Percentiles rank a stretch among this genome's conserved stretches.
These are phyloP conservation scores for Cymbidium sinense DNA, from an alignment of 106 monocot species.

Conservation along the genomic window DNA sequence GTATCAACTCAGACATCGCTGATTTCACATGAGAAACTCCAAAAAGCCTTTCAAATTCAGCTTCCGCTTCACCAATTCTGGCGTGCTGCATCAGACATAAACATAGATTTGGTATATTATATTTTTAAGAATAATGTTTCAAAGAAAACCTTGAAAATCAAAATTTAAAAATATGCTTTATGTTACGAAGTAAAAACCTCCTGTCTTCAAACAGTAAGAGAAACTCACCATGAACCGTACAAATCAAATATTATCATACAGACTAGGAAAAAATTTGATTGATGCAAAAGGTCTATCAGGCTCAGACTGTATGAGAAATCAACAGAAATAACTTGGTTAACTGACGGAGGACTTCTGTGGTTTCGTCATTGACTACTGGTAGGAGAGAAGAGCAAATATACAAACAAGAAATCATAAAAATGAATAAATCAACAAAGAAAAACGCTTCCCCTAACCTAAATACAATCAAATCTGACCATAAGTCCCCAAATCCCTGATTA, in stretches of 20 bases:
- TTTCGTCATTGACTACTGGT: no score
- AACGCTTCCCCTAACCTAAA: no score
- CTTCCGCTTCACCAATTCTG: constrained; percentile 80
- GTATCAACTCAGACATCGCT: constrained; percentile 72
- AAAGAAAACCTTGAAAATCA: background rate
- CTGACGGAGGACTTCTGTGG: no score
- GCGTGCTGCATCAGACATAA: constrained; percentile 45
- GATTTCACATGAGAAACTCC: constrained; percentile 68
- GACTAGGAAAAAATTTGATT: background rate
- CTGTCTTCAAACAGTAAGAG: background rate
- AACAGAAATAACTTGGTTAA: background rate
- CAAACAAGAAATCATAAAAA: no score
- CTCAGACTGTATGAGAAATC: background rate
- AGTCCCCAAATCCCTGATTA: no score
- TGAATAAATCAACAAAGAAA: no score
- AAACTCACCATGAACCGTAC: background rate
- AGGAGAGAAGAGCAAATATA: no score
- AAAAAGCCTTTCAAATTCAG: constrained; percentile 72
- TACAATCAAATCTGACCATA: no score
- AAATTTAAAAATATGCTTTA: background rate
- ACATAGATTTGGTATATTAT: background rate
- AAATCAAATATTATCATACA: background rate
- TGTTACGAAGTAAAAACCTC: background rate
- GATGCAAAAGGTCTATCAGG: background rate
- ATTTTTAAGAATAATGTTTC: background rate